A percentile compares a stretch with the other conserved stretches of the same genome.
Conservation (phyloP, 2,329 filamentous ascomycete species). For the Talaromyces funiculosus region DNA sequence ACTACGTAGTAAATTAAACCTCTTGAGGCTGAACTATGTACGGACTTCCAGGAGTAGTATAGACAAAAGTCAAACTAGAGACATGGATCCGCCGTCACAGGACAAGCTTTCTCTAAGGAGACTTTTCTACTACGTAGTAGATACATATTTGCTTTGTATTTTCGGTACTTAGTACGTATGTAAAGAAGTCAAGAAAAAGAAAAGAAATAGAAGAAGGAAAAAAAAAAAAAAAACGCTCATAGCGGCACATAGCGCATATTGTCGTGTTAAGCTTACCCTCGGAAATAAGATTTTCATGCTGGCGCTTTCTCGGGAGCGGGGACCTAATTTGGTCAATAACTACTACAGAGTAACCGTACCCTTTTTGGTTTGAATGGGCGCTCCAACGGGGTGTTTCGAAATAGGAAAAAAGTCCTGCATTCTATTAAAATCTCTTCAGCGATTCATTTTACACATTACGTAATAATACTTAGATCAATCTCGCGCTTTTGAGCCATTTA, state of each 20-base stretch:
- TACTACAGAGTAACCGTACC: too few species aligned
- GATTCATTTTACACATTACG: too few species aligned
- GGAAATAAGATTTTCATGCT: background rate
- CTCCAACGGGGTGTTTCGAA: background rate
- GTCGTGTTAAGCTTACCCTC: background rate
- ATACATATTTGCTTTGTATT: too few species aligned
- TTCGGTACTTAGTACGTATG: too few species aligned
- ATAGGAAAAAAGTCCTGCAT: background rate
- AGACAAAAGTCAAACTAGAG: background rate
- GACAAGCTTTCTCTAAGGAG: background rate
- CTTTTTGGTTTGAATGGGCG: background rate
- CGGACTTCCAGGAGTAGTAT: background rate
- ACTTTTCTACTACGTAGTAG: too few species aligned
- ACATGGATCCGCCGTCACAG: background rate
- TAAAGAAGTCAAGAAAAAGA: too few species aligned
- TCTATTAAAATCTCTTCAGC: background rate
- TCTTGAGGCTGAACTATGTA: background rate
- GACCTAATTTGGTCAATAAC: background rate
- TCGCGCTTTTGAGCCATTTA: background rate
- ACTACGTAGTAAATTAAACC: too few species aligned
- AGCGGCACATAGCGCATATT: too few species aligned
- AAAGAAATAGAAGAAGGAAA: too few species aligned
- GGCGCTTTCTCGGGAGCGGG: background rate
- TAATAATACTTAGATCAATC: background rate
- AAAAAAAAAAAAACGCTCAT: too few species aligned